Evolutionary conservation across 1,284 basidiomycete genomes (phyloP), one percentile per base, ranked within the genome.

Genomic region (Cutaneotrichosporon sp.): DNA sequence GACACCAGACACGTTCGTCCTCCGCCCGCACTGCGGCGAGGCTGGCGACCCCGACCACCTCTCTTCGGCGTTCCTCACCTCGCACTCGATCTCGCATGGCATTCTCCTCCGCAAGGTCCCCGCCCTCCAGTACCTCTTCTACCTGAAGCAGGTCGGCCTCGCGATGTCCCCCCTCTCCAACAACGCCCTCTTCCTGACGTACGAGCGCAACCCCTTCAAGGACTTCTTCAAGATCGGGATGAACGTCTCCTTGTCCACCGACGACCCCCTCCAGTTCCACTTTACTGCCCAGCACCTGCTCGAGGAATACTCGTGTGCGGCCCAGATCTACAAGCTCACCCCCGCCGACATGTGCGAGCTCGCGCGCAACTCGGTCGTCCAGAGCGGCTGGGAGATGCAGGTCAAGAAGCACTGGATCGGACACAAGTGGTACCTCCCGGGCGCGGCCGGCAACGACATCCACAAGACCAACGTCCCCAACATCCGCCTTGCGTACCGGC

Each of bases 351-450:
- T 86, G 84, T 86, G 84, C 51, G 95, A 99, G 81, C 85, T 99
- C 27, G 95, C 97, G 20, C 87, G 95, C 51, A 99, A 98, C 81
- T 95, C 92, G 2, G 95, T 98, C 36, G 83, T 93, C 57, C 97
- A 99, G 78, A 94, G 91, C 67, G 97, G 97, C 1, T 99, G 98
- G 80, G 97, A 99, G 81, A 98, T 98, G 93, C 91, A 97, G 78
- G 81, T 98, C 72, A 99, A 99, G 81, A 87, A 93, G 16, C 97
- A 97, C 79, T 99, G 97, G 95, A 83, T 97, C 4, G 93, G 94
- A 0, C 84, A 89, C 65, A 82, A 89, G 65, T 98, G 92, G 90
- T 95, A 92, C 77, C 82, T 92, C 27, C 89, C 92, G 5, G 93
- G 93, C 29, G 86, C 89, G 2, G 86, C 86, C 10, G 93, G 92